Percentiles rank a stretch among this genome's conserved stretches.
These are phyloP conservation scores for Globisporangium lucens DNA, from an alignment of 352 stramenopile species.

Conservation along the genomic window DNA sequence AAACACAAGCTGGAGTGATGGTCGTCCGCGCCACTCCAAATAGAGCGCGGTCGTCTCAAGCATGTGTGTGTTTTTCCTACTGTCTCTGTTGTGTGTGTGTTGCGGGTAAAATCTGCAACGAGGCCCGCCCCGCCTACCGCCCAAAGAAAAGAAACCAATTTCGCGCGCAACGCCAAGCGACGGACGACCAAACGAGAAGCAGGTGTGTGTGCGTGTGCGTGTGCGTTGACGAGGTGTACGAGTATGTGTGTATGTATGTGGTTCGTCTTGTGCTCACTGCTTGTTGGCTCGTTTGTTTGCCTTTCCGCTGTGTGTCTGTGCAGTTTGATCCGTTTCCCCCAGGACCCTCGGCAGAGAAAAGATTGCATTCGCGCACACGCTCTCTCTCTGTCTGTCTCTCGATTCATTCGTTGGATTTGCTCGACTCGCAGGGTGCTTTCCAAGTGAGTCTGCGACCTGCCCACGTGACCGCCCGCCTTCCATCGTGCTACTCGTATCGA, in stretches of 20 bases:
- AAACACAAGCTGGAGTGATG: background rate
- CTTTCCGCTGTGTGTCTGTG: background rate
- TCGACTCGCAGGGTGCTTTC: background rate
- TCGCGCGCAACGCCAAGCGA: background rate
- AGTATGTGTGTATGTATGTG: background rate
- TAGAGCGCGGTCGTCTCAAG: background rate
- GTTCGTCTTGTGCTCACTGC: background rate
- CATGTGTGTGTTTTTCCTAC: background rate
- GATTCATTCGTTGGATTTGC: background rate
- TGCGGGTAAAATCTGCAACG: background rate
- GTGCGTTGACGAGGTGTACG: background rate
- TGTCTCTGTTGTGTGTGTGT: background rate
- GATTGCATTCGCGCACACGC: background rate
- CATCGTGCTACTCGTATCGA: background rate
- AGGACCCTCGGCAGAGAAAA: background rate
- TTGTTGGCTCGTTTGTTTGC: background rate
- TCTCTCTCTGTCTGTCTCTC: background rate
- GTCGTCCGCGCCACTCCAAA: background rate
- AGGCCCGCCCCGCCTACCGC: background rate
- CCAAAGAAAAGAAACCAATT: constrained; percentile 10
- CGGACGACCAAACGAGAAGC: constrained; percentile 1
- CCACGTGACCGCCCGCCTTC: background rate
- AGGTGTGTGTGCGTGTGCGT: constrained; percentile 1
- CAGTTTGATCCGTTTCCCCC: constrained; percentile 3
- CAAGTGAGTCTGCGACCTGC: background rate